Evolutionary conservation across 129 eudicot genomes (phyloP).

Genomic region (Rutidosis leptorrhynchoides): DNA sequence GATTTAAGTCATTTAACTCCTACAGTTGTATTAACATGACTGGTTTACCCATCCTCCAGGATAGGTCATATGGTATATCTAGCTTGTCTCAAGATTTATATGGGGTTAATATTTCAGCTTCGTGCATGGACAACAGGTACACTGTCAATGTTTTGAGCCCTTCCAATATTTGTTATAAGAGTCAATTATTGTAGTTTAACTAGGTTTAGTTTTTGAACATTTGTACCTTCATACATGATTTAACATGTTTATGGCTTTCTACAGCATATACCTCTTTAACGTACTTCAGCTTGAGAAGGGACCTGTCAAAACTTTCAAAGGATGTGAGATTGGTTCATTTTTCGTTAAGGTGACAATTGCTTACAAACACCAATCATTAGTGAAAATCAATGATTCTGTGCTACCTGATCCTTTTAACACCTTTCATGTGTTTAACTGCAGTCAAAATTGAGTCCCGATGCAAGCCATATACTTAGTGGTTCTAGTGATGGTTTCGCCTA

Average conservation of each 20-base stretch:
- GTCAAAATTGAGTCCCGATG: constrained; percentile 93
- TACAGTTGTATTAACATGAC: not conserved
- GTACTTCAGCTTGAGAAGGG: constrained; percentile 76
- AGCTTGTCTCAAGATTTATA: constrained; percentile 89
- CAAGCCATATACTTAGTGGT: constrained; percentile 83
- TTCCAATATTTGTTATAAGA: not conserved
- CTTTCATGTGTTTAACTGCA: constrained; percentile 36
- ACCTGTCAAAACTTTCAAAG: constrained; percentile 59
- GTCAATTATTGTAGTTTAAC: not conserved
- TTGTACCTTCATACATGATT: not conserved
- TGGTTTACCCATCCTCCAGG: constrained; percentile 39
- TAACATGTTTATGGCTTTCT: constrained; percentile 3
- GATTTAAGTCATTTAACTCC: not conserved
- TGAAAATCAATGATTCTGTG: not conserved
- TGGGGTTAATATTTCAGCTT: constrained; percentile 73
- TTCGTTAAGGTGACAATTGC: constrained; percentile 67
- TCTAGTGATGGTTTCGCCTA: constrained; percentile 90
- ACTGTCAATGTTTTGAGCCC: not conserved
- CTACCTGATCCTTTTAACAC: not conserved
- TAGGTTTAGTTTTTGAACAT: not conserved
- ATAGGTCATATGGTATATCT: constrained; percentile 73
- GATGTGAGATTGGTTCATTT: constrained; percentile 69
- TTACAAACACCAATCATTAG: not conserved
- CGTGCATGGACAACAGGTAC: constrained; percentile 93
- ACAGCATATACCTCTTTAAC: constrained; percentile 78